Conservation (phyloP, 805 yeast genomes). For the Candida pseudoglaebosa region DNA sequence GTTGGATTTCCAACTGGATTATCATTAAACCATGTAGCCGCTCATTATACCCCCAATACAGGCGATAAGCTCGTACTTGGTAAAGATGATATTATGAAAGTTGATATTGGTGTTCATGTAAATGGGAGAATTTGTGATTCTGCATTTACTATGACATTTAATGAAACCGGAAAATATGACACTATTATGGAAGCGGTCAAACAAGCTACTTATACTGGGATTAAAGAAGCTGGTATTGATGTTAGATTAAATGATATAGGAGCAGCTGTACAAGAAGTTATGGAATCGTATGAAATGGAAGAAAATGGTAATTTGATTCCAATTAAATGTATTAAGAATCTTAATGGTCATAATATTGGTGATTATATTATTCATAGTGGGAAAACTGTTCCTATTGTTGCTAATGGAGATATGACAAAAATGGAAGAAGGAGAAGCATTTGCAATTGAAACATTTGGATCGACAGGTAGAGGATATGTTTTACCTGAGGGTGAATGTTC, state of each 20-base stretch:
- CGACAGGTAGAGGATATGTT: conserved; percentile 94
- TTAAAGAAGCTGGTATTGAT: conserved; percentile 91
- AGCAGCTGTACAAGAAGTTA: conserved; percentile 91
- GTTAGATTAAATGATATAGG: conserved; percentile 94
- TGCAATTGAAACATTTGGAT: conserved; percentile 97
- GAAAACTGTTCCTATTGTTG: conserved; percentile 93
- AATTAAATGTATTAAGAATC: conserved; percentile 83
- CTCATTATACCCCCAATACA: conserved; percentile 95
- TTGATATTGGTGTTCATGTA: conserved; percentile 94
- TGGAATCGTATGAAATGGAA: conserved; percentile 95
- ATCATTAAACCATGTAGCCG: conserved; percentile 90
- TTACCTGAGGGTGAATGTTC: conserved; percentile 86
- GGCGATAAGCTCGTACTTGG: conserved; percentile 81
- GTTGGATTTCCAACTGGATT: conserved; percentile 99
- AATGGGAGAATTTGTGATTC: conserved; percentile 93
- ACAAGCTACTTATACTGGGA: conserved; percentile 92
- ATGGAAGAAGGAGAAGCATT: conserved; percentile 99
- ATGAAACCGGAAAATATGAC: conserved; percentile 65
- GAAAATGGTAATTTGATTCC: conserved; percentile 81
- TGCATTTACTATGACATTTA: conserved; percentile 89
- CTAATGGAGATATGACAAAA: conserved; percentile 88
- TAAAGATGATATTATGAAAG: conserved; percentile 92
- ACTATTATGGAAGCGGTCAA: conserved; percentile 76
- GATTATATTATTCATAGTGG: conserved; percentile 89
- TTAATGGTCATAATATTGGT: conserved; percentile 91